A percentile compares a stretch with the other conserved stretches of the same genome.
These are phyloP conservation scores for Diospyros lotus DNA, from an alignment of 148 eudicot genomes.

Conservation along the genomic window DNA sequence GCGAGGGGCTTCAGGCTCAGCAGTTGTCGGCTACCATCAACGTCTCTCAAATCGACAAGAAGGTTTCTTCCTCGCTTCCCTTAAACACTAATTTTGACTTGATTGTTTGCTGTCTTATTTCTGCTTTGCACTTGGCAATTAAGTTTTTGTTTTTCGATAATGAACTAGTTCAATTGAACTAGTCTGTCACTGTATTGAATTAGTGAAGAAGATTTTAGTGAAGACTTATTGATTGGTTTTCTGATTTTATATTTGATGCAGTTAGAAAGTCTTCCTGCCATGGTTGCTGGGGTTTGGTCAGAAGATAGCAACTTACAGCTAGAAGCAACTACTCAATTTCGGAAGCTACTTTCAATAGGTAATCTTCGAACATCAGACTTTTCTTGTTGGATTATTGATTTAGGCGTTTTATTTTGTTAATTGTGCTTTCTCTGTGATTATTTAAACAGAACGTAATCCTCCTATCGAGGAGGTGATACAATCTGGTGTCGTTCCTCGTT, in stretches of 20 bases:
- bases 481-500: conserved; percentile 42
- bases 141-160: too few species aligned
- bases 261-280: conserved; percentile 35
- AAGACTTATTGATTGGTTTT: not conserved
- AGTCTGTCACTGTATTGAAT: too few species aligned
- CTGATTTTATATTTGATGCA: conserved; percentile 10
- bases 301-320: conserved; percentile 33
- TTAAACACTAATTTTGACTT: not conserved
- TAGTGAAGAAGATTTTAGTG: too few species aligned
- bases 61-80: not conserved
- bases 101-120: not conserved
- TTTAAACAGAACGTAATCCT: conserved; percentile 29
- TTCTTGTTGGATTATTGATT: not conserved
- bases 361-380: not conserved
- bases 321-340: conserved; percentile 46
- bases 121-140: not conserved
- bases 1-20: conserved; percentile 26
- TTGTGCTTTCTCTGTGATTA: too few species aligned
- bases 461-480: conserved; percentile 40
- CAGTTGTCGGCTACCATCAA: conserved; percentile 15
- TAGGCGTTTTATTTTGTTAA: not conserved
- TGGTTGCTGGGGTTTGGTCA: conserved; percentile 38
- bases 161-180: too few species aligned
- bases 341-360: conserved; percentile 50
- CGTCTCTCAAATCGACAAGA: conserved; percentile 13